phyloP scores from a whole-genome alignment of 805 yeast species.

The Candida namnaoensis region DNA sequence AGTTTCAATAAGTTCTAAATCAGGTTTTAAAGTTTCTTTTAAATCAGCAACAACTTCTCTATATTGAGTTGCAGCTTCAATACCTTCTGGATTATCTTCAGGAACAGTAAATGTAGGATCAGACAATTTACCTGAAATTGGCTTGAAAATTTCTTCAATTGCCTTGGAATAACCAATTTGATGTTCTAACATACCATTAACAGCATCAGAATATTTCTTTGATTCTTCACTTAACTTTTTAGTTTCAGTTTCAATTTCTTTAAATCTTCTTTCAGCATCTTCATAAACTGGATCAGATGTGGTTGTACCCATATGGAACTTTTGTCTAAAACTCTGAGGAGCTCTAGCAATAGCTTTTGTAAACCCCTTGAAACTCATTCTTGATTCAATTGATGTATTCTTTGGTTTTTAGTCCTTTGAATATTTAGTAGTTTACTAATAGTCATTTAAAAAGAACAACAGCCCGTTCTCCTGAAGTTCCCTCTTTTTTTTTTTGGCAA shows the following conservation, averaged over 20 bases:
- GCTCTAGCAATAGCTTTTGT: slow-evolving; percentile 74
- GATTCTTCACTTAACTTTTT: slow-evolving; percentile 86
- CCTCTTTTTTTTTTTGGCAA: no score
- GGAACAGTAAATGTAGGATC: slow-evolving; percentile 83
- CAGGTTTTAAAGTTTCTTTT: slow-evolving; percentile 83
- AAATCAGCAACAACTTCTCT: slow-evolving; percentile 80
- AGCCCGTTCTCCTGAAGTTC: no score
- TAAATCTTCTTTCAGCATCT: slow-evolving; percentile 95
- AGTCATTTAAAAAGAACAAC: no score
- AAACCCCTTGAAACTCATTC: slow-evolving; percentile 79
- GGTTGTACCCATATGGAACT: slow-evolving; percentile 76
- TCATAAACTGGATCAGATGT: slow-evolving; percentile 83
- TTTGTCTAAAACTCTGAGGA: slow-evolving; percentile 86
- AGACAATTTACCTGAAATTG: slow-evolving; percentile 84
- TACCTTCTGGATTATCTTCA: slow-evolving; percentile 96
- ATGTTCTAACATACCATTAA: slow-evolving; percentile 86
- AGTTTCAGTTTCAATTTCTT: slow-evolving; percentile 84
- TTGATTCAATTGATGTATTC: background rate
- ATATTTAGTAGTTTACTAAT: no score
- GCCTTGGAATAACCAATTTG: slow-evolving; percentile 95
- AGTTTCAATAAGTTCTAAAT: slow-evolving; percentile 83
- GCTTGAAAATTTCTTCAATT: slow-evolving; percentile 92
- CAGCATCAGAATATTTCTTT: slow-evolving; percentile 82
- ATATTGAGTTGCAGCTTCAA: slow-evolving; percentile 88
- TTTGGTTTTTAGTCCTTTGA: background rate